Evolutionary conservation across 208 protist species (phyloP).

Genomic region (Balamuthia mandrillaris): DNA sequence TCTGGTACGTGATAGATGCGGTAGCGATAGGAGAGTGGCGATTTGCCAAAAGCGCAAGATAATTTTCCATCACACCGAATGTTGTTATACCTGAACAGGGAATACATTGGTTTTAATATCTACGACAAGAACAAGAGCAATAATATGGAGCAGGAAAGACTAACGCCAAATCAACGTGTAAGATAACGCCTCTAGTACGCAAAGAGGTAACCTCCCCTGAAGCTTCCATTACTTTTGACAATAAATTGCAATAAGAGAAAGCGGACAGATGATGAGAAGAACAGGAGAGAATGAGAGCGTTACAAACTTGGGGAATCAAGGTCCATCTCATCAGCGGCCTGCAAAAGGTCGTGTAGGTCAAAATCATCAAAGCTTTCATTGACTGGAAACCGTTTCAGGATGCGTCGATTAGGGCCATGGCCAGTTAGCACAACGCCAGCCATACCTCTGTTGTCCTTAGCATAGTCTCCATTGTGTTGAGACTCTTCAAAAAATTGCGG

Average conservation of each 20-base stretch:
- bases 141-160: neutral
- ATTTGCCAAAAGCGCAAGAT: neutral
- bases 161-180: constrained; percentile 6
- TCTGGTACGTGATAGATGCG: constrained; percentile 15
- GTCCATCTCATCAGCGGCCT: neutral
- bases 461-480: neutral
- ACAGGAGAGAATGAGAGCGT: neutral
- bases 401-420: neutral
- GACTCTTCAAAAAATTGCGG: constrained; percentile 24
- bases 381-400: neutral
- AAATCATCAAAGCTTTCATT: neutral
- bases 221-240: neutral
- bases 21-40: constrained; percentile 4
- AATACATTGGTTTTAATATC: neutral
- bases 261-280: neutral
- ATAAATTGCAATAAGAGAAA: no score
- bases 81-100: constrained; percentile 1
- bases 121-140: neutral
- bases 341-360: neutral
- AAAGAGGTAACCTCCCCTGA: neutral
- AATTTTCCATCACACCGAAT: constrained; percentile 7
- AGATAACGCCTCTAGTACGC: neutral
- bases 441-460: neutral
- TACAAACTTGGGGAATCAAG: neutral
- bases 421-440: neutral